A percentile compares a stretch with the other conserved stretches of the same genome.
Conservation (phyloP, 495 filamentous ascomycete species). For the Trichoderma asperelloides region DNA sequence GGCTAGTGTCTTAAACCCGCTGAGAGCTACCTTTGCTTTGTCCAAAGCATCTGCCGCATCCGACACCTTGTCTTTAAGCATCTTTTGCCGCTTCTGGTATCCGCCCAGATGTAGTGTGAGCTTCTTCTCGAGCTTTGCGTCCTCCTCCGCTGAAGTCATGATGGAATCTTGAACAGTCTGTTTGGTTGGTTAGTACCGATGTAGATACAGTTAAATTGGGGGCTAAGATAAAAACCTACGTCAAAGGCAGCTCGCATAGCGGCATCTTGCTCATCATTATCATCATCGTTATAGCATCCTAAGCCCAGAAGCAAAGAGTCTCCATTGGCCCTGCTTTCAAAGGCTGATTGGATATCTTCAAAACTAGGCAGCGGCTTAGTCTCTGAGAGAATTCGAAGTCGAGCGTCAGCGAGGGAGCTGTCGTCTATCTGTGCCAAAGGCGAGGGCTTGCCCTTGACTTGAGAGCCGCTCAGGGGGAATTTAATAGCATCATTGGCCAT, state of each 20-base stretch:
- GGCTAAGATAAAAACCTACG: constrained; percentile 33
- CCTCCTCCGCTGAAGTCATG: constrained; percentile 61
- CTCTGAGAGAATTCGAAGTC: constrained; percentile 67
- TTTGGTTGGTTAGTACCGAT: constrained; percentile 23
- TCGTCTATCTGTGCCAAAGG: constrained; percentile 64
- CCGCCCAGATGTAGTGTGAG: constrained; percentile 79
- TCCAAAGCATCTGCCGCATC: constrained; percentile 72
- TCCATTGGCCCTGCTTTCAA: constrained; percentile 50
- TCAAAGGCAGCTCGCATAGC: constrained; percentile 57
- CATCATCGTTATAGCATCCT: constrained; percentile 62
- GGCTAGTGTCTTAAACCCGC: constrained; percentile 66
- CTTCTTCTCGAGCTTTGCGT: constrained; percentile 88
- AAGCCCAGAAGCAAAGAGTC: constrained; percentile 61
- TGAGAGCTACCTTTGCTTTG: constrained; percentile 60
- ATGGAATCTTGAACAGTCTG: constrained; percentile 65
- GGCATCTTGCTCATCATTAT: constrained; percentile 51
- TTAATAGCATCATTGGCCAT: constrained; percentile 73
- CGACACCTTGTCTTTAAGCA: constrained; percentile 66
- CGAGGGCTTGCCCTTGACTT: constrained; percentile 49
- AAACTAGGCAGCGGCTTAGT: constrained; percentile 47
- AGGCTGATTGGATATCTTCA: constrained; percentile 57
- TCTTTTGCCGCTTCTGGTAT: constrained; percentile 80
- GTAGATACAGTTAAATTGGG: background rate
- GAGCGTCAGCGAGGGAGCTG: constrained; percentile 59
- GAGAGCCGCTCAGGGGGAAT: constrained; percentile 58